Evolutionary conservation across 768 basidiomycete genomes (phyloP), one percentile per base, ranked within the genome.

Genomic region (Dendrothele bispora): DNA sequence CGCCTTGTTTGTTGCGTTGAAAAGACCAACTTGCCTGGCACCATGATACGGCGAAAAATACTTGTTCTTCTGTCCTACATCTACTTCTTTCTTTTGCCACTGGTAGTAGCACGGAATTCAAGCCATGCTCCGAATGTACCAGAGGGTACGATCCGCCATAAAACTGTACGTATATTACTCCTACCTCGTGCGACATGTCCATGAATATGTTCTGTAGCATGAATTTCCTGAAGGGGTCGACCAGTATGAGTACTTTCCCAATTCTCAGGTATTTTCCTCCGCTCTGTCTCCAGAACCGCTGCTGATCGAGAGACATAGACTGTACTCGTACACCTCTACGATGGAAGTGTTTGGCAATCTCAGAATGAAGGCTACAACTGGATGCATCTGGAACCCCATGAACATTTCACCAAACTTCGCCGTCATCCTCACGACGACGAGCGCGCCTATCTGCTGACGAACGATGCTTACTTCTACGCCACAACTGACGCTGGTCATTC

Each of bases 311-410:
- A 35, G 34, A 46, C 51, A 0, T 57, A 91, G 80, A 94, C 93
- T 1, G 78, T 98, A 46, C 79, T 99, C 26, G 83, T 91, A 32
- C 85, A 89, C 5, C 77, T 97, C 3, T 62, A 64, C 2, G 93
- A 98, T 59, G 66, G 82, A 51, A 76, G 80, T 0, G 74, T 98
- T 45, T 98, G 92, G 92, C 94, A 98, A 70, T 97, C 93, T 1
- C 82, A 81, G 57, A 98, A 94, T 61, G 95, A 99, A 66, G 97
- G 95, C 1, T 93, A 91, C 66, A 84, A 83, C 0, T 99, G 95
- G 95, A 75, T 76, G 35, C 84, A 82, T 49, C 74, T 85, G 12
- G 69, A 63, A 60, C 75, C 80, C 0, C 73, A 70, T 1, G 73
- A 85, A 49, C 78, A 74, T 14, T 88, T 98, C 72, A 68, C 97